These are phyloP conservation scores for Myriosclerotinia duriaeana DNA, from an alignment of 2,329 filamentous ascomycete species.

Conservation along the genomic window DNA sequence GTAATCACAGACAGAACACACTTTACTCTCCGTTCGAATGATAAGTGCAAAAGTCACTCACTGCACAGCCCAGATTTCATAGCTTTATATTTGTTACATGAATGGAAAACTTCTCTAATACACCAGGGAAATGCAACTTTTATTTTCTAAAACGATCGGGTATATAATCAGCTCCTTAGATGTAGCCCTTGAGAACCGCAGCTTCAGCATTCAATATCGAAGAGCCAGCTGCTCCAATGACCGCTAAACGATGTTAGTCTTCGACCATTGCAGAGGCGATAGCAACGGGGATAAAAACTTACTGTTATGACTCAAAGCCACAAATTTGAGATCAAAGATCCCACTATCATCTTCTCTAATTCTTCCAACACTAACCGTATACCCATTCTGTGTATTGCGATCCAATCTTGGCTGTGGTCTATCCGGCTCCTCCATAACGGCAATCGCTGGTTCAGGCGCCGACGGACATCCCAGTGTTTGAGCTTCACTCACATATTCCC, in stretches of 20 bases:
- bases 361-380: conserved; percentile 86
- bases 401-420: conserved; percentile 90
- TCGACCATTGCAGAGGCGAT: background rate
- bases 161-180: conserved; percentile 11
- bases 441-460: conserved; percentile 77
- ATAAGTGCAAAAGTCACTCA: background rate
- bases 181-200: conserved; percentile 82
- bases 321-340: conserved; percentile 94
- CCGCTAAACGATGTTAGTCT: conserved; percentile 51
- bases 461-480: conserved; percentile 83
- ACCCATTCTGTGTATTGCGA: conserved; percentile 79
- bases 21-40: too few species aligned
- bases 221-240: conserved; percentile 94
- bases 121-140: background rate
- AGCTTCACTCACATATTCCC: conserved; percentile 78
- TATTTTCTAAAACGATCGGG: background rate
- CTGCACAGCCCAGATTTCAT: background rate
- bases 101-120: background rate
- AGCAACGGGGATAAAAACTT: conserved; percentile 25
- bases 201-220: conserved; percentile 94
- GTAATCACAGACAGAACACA: background rate
- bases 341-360: conserved; percentile 78
- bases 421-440: conserved; percentile 86
- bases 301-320: conserved; percentile 82
- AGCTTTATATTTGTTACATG: background rate